Percentiles rank a stretch among this genome's conserved stretches.
Evolutionary conservation across 306 rosid genomes (phyloP).

Genomic region (Gleditsia sinensis): DNA sequence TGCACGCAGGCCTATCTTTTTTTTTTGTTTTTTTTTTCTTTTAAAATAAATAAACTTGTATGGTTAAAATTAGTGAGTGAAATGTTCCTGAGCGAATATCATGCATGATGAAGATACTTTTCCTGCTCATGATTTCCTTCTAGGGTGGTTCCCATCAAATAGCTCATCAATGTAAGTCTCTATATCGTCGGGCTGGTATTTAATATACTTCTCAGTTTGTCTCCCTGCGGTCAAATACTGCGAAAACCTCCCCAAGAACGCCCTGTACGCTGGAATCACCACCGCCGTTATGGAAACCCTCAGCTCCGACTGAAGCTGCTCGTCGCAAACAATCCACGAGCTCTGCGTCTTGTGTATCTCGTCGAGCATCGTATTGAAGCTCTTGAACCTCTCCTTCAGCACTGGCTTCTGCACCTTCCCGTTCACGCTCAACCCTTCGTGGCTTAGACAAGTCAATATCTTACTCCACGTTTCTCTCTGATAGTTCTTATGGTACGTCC

Average conservation of each 20-base stretch:
- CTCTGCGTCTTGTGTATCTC: slow-evolving; percentile 84
- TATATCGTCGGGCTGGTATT: slow-evolving; percentile 79
- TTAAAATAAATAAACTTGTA: no score
- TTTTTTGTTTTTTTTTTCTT: no score
- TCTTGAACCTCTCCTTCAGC: slow-evolving; percentile 82
- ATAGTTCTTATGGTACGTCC: slow-evolving; percentile 75
- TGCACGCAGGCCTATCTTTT: no score
- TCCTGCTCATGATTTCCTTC: slow-evolving; percentile 32
- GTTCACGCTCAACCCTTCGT: slow-evolving; percentile 54
- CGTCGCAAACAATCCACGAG: slow-evolving; percentile 85
- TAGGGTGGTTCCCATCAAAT: slow-evolving; percentile 63
- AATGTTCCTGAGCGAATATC: no score
- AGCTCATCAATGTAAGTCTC: slow-evolving; percentile 68
- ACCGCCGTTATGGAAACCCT: slow-evolving; percentile 76
- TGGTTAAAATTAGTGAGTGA: no score
- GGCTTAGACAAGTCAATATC: slow-evolving; percentile 55
- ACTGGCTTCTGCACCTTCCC: slow-evolving; percentile 73
- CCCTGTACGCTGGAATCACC: slow-evolving; percentile 80
- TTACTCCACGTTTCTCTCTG: slow-evolving; percentile 80
- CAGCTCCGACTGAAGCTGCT: slow-evolving; percentile 88
- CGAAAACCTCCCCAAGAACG: slow-evolving; percentile 74
- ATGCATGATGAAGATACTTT: no score
- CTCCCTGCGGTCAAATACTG: slow-evolving; percentile 68
- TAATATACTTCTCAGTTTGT: slow-evolving; percentile 77
- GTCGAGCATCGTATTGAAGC: slow-evolving; percentile 68